Evolutionary conservation across 352 stramenopile genomes (phyloP).

Genomic region (Phytophthora megakarya): DNA sequence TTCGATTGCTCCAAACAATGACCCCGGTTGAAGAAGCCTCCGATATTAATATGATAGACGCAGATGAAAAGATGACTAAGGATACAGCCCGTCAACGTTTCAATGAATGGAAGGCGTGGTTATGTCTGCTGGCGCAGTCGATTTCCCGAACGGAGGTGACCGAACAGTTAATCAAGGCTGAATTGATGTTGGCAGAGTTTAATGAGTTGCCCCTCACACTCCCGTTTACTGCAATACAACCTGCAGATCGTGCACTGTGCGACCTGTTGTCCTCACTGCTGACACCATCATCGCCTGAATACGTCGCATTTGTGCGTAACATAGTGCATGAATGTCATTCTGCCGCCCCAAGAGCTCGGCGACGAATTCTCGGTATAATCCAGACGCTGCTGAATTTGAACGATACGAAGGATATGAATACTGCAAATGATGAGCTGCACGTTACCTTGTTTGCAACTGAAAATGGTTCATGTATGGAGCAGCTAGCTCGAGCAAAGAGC

Average conservation of each 20-base stretch:
- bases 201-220: constrained; percentile 24
- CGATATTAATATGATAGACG: constrained; percentile 7
- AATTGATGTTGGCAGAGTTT: constrained; percentile 52
- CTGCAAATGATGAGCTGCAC: constrained; percentile 8
- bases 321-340: constrained; percentile 42
- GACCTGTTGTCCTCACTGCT: constrained; percentile 52
- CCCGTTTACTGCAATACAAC: constrained; percentile 13
- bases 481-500: constrained; percentile 32
- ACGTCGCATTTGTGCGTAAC: constrained; percentile 50
- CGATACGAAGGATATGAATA: constrained; percentile 21
- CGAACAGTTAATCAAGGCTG: constrained; percentile 56
- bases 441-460: constrained; percentile 28
- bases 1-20: constrained; percentile 43
- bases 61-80: constrained; percentile 7
- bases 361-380: constrained; percentile 47
- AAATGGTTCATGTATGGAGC: constrained; percentile 31
- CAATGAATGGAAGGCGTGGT: constrained; percentile 55
- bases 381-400: constrained; percentile 45
- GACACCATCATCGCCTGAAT: constrained; percentile 47
- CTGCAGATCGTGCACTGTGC: constrained; percentile 39
- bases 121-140: constrained; percentile 47
- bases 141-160: constrained; percentile 60
- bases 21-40: constrained; percentile 13
- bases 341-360: constrained; percentile 31
- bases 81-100: constrained; percentile 28